Evolutionary conservation across 2,329 filamentous ascomycete genomes (phyloP), one percentile per base, ranked within the genome.

Genomic region (Pestalotiopsis sp.): DNA sequence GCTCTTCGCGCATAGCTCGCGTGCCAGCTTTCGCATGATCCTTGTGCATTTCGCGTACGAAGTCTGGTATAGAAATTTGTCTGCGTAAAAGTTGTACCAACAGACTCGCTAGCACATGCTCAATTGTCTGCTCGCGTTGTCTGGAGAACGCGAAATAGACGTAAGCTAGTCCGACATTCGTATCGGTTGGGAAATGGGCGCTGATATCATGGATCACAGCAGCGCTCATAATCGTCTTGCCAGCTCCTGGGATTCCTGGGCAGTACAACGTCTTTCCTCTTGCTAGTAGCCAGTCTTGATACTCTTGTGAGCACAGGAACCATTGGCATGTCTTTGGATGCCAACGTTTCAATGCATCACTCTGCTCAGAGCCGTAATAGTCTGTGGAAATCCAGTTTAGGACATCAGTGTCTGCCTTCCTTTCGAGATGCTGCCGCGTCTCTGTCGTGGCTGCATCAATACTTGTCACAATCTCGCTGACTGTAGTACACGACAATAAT

Each of bases 141-240:
- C 74, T 74, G 11, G 52, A 58, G 69, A 81, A 85, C 65, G 83
- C 81, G 74, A 80, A 85, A 65, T 84, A 88, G 0, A 86, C 17
- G 31, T 82, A 87, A 0, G 81, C 82, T n/a, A 87, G 74, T 0
- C 80, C 80, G 25, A 81, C 57, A 1, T 4, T 67, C 0, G 12
- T 0, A 14, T 79, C 70, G 1, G 74, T 69, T 0, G 66, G 9
- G 49, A 77, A 79, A 1, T 36, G 49, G 0, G 23, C 65, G 4
- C 14, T 14, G 1, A 87, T 74, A n/a, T 85, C 11, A 2, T 86
- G 76, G 0, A 87, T 71, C 0, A 83, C 78, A 6, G 81, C 78
- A 0, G 84, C 78, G 0, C 81, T 74, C 1, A 84, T 66, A 4
- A 85, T 83, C 0, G 84, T 86, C 72, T 87, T 87, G 1, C 84